Conservation (phyloP, 331 rosid species). For the Acacia concinna region DNA sequence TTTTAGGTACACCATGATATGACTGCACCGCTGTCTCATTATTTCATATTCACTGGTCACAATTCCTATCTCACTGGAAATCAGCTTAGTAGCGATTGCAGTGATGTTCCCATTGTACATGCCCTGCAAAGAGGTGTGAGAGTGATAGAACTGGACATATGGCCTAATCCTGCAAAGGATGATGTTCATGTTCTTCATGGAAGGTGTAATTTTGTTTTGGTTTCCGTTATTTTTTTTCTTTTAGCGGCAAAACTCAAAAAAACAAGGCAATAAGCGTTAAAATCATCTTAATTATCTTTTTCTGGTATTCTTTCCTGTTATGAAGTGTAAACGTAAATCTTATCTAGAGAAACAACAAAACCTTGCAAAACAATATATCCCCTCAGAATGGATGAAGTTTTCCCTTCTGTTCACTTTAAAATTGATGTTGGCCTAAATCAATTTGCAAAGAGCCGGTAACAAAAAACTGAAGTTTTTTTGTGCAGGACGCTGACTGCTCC, state of each 20-base stretch:
- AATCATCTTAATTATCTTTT: slow-evolving; percentile 7
- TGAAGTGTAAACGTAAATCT: slow-evolving; percentile 21
- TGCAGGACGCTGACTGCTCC: slow-evolving; percentile 91
- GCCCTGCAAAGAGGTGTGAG: slow-evolving; percentile 86
- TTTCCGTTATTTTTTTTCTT: background rate
- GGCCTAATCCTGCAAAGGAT: slow-evolving; percentile 85
- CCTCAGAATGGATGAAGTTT: background rate
- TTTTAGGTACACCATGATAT: slow-evolving; percentile 86
- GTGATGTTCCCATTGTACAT: slow-evolving; percentile 73
- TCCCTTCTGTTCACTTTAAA: slow-evolving; percentile 10
- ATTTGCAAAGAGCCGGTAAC: slow-evolving; percentile 11
- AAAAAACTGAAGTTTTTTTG: background rate
- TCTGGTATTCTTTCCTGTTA: slow-evolving; percentile 10
- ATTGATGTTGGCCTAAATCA: slow-evolving; percentile 9
- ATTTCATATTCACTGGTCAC: slow-evolving; percentile 86
- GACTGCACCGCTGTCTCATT: slow-evolving; percentile 82
- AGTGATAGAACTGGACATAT: slow-evolving; percentile 91
- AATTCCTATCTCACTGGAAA: slow-evolving; percentile 95
- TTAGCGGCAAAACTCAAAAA: background rate
- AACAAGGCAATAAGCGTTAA: background rate
- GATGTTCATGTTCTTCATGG: slow-evolving; percentile 89
- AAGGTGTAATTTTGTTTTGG: slow-evolving; percentile 44
- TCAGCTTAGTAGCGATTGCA: slow-evolving; percentile 94
- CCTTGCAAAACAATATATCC: slow-evolving; percentile 4
- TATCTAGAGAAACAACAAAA: background rate